Conservation (phyloP, 2,329 filamentous ascomycete genomes). For the Dactylellina cionopaga region DNA sequence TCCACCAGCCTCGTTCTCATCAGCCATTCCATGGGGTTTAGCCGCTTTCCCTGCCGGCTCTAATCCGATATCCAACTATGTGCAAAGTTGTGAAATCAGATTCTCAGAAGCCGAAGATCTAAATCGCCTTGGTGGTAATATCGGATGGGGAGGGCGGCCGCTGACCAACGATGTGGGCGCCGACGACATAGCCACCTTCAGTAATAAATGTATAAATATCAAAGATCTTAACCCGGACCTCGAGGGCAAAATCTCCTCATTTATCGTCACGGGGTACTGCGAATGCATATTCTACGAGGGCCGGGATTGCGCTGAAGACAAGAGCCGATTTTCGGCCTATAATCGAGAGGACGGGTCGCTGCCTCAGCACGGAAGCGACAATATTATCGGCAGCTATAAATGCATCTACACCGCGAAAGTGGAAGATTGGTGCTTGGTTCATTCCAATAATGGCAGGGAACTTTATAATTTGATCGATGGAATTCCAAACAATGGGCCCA, state of each 20-base stretch:
- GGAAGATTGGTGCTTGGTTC: too few species aligned
- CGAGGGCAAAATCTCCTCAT: slow-evolving; percentile 6
- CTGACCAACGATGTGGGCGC: not conserved
- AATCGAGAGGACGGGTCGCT: not conserved
- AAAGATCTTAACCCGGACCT: not conserved
- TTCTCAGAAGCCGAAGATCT: too few species aligned
- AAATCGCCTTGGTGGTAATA: too few species aligned
- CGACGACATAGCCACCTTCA: not conserved
- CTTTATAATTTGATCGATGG: too few species aligned
- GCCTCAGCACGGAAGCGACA: not conserved
- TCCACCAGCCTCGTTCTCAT: too few species aligned
- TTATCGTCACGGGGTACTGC: slow-evolving; percentile 6
- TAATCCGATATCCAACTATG: too few species aligned
- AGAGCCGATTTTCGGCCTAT: not conserved
- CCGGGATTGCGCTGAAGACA: not conserved
- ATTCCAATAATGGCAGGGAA: too few species aligned
- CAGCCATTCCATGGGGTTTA: too few species aligned
- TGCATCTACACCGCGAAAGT: not conserved
- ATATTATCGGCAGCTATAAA: not conserved
- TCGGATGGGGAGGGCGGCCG: slow-evolving; percentile 7
- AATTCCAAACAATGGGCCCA: too few species aligned
- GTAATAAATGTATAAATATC: slow-evolving; percentile 6
- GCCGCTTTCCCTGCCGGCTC: too few species aligned
- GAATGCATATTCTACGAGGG: slow-evolving; percentile 13
- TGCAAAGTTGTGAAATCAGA: too few species aligned